Evolutionary conservation across 352 stramenopile genomes (phyloP), one percentile per base, ranked within the genome.

Genomic region (Pythium brachiatum): DNA sequence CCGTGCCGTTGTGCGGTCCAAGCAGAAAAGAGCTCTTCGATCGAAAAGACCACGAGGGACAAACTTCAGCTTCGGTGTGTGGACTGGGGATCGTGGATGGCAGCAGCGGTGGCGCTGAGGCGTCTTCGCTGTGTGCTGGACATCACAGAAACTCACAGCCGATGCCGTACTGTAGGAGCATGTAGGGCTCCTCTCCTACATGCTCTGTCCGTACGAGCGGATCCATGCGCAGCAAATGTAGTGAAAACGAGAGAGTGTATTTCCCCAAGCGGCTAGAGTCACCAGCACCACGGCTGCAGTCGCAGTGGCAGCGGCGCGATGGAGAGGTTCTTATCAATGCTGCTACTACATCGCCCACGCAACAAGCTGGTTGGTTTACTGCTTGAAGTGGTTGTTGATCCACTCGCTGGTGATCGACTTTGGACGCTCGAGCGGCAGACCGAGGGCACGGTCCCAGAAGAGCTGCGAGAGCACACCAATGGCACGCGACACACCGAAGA

Each of bases 321-420:
- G 21, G 20, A 31, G 44, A 44, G 11, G 2, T 20, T 44, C 15
- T 44, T 44, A 44, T 44, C 15, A 44, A 44, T 44, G 38, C 38
- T 44, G 38, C 16, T 44, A 44, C 38, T 44, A 44, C 38, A 44
- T 18, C 38, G 38, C 38, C 38, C 38, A 44, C 38, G 38, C 38
- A 44, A 44, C 11, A 44, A 44, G 38, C 38, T 44, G 13, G 38
- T 32, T 39, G 21, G 23, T 54, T 83, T 86, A 90, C 67, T 88
- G 82, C 74, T 90, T 89, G 60, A 97, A 97, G 86, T 98, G 91
- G 67, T 93, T 90, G 78, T 95, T 92, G 76, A 99, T 97, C 95
- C 96, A 99, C 70, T 99, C 96, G 62, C 92, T 97, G 55, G 97
- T 99, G 72, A 99, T 91, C 75, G 89, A 98, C 94, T 99, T 99